A percentile compares a stretch with the other conserved stretches of the same genome.
These are phyloP conservation scores for Leccinum boreale DNA, from an alignment of 768 basidiomycete species.

Conservation along the genomic window DNA sequence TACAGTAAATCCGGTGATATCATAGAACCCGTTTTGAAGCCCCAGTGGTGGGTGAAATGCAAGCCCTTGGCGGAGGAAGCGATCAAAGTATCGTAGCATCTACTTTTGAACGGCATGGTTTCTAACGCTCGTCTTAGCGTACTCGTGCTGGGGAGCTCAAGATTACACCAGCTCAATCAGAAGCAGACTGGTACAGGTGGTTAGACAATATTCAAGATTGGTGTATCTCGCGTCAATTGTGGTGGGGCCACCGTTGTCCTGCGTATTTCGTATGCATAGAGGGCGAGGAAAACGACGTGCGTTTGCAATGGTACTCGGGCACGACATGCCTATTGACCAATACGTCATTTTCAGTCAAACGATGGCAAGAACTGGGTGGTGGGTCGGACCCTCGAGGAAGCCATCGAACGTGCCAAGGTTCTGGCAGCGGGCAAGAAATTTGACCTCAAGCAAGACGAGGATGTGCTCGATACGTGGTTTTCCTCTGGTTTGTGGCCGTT, in stretches of 20 bases:
- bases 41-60: conserved; percentile 99
- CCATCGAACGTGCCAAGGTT: conserved; percentile 65
- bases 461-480: conserved; percentile 99
- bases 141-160: conserved; percentile 83
- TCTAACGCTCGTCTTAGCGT: conserved; percentile 47
- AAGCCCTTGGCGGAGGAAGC: conserved; percentile 88
- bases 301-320: conserved; percentile 15
- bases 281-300: conserved; percentile 64
- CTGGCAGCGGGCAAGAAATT: conserved; percentile 68
- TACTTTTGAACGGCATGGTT: not conserved
- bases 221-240: conserved; percentile 98
- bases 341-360: conserved; percentile 38
- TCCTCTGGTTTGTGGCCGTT: conserved; percentile 97
- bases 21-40: conserved; percentile 92
- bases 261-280: conserved; percentile 91
- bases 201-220: conserved; percentile 94
- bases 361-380: conserved; percentile 91
- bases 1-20: conserved; percentile 91
- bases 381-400: conserved; percentile 75
- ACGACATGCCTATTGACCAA: not conserved
- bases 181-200: conserved; percentile 96
- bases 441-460: conserved; percentile 87
- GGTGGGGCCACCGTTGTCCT: conserved; percentile 98
- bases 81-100: conserved; percentile 55
- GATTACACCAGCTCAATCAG: conserved; percentile 81